These are phyloP conservation scores for Apophysomyces trapeziformis DNA, from an alignment of 371 early-diverging fungal species.

Conservation along the genomic window DNA sequence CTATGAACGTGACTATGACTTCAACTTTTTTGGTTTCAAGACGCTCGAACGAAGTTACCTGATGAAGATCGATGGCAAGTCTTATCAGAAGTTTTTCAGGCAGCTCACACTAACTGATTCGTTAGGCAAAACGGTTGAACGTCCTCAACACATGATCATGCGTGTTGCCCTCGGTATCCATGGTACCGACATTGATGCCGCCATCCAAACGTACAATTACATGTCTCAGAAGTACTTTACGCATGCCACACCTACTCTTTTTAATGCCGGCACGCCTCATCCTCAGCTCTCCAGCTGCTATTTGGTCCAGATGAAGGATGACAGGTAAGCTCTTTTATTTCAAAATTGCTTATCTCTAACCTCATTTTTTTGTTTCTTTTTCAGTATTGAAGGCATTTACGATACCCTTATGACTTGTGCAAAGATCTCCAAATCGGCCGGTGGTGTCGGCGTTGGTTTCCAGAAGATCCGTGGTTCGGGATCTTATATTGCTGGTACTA, in stretches of 20 bases:
- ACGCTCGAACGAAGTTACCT: constrained; percentile 98
- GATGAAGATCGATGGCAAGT: constrained; percentile 79
- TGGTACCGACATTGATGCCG: constrained; percentile 90
- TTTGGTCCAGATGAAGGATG: constrained; percentile 94
- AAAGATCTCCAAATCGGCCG: constrained; percentile 98
- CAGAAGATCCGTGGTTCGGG: constrained; percentile 97
- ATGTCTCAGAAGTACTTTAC: constrained; percentile 97
- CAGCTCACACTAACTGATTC: background rate
- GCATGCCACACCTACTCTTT: constrained; percentile 98
- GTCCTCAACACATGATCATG: constrained; percentile 99
- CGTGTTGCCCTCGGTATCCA: constrained; percentile 99
- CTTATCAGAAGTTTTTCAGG: background rate
- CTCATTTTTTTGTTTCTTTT: background rate
- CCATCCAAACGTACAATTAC: constrained; percentile 96
- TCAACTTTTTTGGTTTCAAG: constrained; percentile 99
- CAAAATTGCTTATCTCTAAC: background rate
- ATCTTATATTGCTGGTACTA: constrained; percentile 97
- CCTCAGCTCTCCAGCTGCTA: constrained; percentile 98
- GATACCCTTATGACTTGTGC: constrained; percentile 98
- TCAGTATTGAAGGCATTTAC: constrained; percentile 97
- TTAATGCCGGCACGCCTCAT: constrained; percentile 97
- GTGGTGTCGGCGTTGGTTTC: constrained; percentile 98
- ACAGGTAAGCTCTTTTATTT: constrained; percentile 38
- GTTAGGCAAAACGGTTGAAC: constrained; percentile 70
- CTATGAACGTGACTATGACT: constrained; percentile 95